Conservation (phyloP, 345 rosid genomes). For the Rhodamnia argentea region DNA sequence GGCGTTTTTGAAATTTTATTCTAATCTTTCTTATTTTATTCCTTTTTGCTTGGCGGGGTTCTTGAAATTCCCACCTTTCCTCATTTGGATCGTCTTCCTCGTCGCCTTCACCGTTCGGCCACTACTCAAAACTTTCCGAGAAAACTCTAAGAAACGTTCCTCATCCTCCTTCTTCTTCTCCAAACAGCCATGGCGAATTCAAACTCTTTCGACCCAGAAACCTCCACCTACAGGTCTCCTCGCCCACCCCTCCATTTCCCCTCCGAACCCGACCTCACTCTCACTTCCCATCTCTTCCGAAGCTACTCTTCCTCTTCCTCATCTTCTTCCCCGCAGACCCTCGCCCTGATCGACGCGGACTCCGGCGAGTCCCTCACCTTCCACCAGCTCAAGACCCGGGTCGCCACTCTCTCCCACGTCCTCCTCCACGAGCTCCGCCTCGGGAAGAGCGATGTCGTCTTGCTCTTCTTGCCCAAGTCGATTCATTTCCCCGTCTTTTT, state of each 20-base stretch:
- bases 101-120: too few species aligned
- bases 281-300: slow-evolving; percentile 22
- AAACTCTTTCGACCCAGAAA: slow-evolving; percentile 3
- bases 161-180: neutral
- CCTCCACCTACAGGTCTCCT: slow-evolving; percentile 16
- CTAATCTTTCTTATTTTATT: too few species aligned
- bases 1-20: too few species aligned
- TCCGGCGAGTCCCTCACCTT: slow-evolving; percentile 17
- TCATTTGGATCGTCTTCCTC: too few species aligned
- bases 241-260: slow-evolving; percentile 23
- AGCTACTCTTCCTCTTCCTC: neutral
- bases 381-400: slow-evolving; percentile 17
- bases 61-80: too few species aligned
- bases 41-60: too few species aligned
- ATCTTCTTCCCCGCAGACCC: slow-evolving; percentile 12
- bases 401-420: slow-evolving; percentile 20
- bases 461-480: slow-evolving; percentile 31
- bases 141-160: neutral
- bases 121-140: neutral
- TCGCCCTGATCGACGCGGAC: slow-evolving; percentile 26
- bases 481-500: slow-evolving; percentile 23
- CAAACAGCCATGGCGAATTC: neutral
- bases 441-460: slow-evolving; percentile 19
- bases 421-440: slow-evolving; percentile 14
- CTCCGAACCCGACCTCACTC: slow-evolving; percentile 12